Conservation (phyloP, 208 protist genomes). For the Crithidia fasciculata region DNA sequence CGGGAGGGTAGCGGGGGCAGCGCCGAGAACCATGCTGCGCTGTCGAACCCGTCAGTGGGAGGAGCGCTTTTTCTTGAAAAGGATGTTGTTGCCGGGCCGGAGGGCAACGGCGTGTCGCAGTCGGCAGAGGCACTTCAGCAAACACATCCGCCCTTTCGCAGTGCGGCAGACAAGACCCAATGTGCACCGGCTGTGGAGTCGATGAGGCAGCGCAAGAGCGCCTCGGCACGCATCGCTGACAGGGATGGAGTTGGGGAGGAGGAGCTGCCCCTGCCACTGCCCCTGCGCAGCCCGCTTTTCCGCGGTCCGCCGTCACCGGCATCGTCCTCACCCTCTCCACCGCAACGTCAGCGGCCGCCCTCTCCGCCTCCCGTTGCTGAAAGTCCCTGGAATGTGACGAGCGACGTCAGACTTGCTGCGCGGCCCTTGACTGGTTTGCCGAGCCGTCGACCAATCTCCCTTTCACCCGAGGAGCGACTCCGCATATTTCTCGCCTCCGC, state of each 20-base stretch:
- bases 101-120: too few species aligned
- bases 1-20: constrained; percentile 13
- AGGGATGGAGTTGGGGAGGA: background rate
- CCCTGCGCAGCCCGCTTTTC: constrained; percentile 29
- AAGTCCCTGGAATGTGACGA: too few species aligned
- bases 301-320: background rate
- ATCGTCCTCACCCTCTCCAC: constrained; percentile 7
- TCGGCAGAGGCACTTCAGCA: too few species aligned
- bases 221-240: constrained; percentile 7
- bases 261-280: constrained; percentile 18
- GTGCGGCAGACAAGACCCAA: too few species aligned
- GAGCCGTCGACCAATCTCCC: background rate
- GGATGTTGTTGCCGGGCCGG: too few species aligned
- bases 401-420: too few species aligned
- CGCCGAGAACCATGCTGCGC: background rate
- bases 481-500: constrained; percentile 1
- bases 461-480: constrained; percentile 10
- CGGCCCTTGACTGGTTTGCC: too few species aligned
- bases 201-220: background rate
- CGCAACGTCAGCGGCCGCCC: constrained; percentile 4
- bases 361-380: background rate
- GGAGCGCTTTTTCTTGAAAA: too few species aligned
- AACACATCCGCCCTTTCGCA: too few species aligned
- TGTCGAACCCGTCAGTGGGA: too few species aligned
- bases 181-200: too few species aligned